Base-by-base conservation (phyloP, 2,329 filamentous ascomycete genomes). In the Biscogniauxia sp. region DNA sequence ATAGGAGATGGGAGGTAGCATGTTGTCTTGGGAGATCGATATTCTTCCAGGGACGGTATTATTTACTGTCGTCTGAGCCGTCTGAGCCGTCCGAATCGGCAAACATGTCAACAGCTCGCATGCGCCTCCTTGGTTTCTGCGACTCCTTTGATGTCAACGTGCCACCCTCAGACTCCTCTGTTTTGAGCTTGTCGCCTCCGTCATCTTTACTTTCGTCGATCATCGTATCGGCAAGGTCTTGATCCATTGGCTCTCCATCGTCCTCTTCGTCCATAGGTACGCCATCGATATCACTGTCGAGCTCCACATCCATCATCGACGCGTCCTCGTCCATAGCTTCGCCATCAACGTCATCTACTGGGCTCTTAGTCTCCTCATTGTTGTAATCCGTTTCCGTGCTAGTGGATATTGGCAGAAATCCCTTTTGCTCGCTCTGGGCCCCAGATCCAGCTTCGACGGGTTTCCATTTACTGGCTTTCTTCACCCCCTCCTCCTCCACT, bases 81-180 rank as follows among this genome's bases (percentile, higher is more conserved):
- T 90, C 90, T 5, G 74, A 78, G 50, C 75, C 83, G 66, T 90
- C 90, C 4, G 88, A 90, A 73, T 90, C 89, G 11, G 89, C 91
- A 84, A 95, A 96, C 91, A 95, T 93, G 72, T 95, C 91, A 67
- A 90, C 90, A 4, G 91, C 91, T 67, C 87, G 87, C 75, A 91
- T 89, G 63, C 89, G 83, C 71, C 84, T 89, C 68, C 84, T 80
- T 65, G 79, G 70, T 60, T 66, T 68, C 50, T 60, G 71, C 61
- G 64, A 65, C 49, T 68, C 66, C 55, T 62, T 69, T 15, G 69
- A 59, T 49, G 66, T 56, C 66, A 70, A 45, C 20, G 32, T 26
- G n/a, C 23, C 53, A 15, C 64, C 58, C 15, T 53, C 59, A 55
- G 70, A 66, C 61, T 72, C 64, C 54, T 71, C 68, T 57, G 65